These are phyloP conservation scores for Sordariomycetes sp. DNA, from an alignment of 2,329 filamentous ascomycete genomes.

Conservation along the genomic window DNA sequence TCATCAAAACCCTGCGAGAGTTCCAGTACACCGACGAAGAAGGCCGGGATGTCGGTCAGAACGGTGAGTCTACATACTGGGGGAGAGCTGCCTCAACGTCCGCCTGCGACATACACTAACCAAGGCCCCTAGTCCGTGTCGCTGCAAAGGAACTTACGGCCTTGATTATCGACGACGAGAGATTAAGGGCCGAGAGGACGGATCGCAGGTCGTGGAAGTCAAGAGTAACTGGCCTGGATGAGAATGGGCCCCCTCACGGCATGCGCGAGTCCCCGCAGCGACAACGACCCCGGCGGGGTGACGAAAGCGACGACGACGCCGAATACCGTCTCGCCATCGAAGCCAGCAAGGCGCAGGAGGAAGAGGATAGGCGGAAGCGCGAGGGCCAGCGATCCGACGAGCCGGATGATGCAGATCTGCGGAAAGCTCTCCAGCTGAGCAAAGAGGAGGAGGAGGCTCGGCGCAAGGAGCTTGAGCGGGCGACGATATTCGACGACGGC, in stretches of 20 bases:
- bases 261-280: slow-evolving; percentile 22
- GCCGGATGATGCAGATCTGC: slow-evolving; percentile 73
- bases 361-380: slow-evolving; percentile 74
- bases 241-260: slow-evolving; percentile 46
- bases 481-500: slow-evolving; percentile 83
- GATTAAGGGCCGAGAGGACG: slow-evolving; percentile 77
- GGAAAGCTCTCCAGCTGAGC: slow-evolving; percentile 90
- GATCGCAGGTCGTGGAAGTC: slow-evolving; percentile 96
- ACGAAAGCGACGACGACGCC: slow-evolving; percentile 68
- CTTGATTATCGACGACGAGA: slow-evolving; percentile 86
- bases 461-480: slow-evolving; percentile 67
- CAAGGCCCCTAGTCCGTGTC: slow-evolving; percentile 63
- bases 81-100: neutral
- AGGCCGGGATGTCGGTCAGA: slow-evolving; percentile 87
- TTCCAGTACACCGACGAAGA: slow-evolving; percentile 97
- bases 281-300: slow-evolving; percentile 38
- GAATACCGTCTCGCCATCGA: slow-evolving; percentile 88
- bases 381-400: slow-evolving; percentile 43
- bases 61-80: slow-evolving; percentile 51
- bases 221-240: slow-evolving; percentile 85
- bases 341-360: slow-evolving; percentile 89
- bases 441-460: slow-evolving; percentile 89
- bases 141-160: slow-evolving; percentile 93
- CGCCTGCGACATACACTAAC: neutral
- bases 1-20: slow-evolving; percentile 96